Evolutionary conservation across 1,284 basidiomycete species (phyloP).

Genomic region (Ustilago lituana): DNA sequence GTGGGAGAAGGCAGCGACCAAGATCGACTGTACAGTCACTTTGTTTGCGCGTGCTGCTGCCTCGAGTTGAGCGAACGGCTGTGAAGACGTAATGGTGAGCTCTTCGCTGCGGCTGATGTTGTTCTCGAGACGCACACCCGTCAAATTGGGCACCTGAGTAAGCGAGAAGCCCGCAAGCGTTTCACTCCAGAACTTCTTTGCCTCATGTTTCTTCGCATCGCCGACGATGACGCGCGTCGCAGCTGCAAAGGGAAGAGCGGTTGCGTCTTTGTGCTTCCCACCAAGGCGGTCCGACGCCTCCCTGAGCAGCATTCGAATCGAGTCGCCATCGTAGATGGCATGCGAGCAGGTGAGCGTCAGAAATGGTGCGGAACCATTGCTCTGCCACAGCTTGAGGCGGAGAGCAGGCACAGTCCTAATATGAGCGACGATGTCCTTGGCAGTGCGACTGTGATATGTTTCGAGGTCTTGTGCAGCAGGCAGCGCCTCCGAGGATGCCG

Average conservation of each 20-base stretch:
- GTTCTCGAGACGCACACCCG: constrained; percentile 39
- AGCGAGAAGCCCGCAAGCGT: constrained; percentile 41
- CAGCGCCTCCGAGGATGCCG: neutral
- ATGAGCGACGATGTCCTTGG: constrained; percentile 32
- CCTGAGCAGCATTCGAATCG: constrained; percentile 42
- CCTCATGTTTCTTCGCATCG: constrained; percentile 12
- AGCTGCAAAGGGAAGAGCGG: constrained; percentile 21
- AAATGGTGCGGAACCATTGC: constrained; percentile 1
- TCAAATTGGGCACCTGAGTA: constrained; percentile 54
- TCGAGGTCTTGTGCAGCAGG: constrained; percentile 4
- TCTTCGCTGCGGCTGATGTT: constrained; percentile 16
- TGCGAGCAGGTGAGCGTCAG: constrained; percentile 52
- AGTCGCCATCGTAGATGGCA: constrained; percentile 63
- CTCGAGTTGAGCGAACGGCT: constrained; percentile 13
- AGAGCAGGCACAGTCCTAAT: constrained; percentile 40
- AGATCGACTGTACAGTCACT: constrained; percentile 53
- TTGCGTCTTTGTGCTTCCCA: neutral
- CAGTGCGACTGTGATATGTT: constrained; percentile 20
- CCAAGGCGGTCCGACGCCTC: constrained; percentile 30
- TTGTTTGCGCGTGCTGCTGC: constrained; percentile 27
- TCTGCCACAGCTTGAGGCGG: constrained; percentile 39
- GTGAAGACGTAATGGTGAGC: constrained; percentile 14
- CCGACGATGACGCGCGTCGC: constrained; percentile 26
- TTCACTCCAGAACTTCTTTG: constrained; percentile 44
- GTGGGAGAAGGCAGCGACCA: constrained; percentile 44